Percentiles rank a stretch among this genome's conserved stretches.
Evolutionary conservation across 106 monocot species (phyloP).

Genomic region (Dioscorea alata): DNA sequence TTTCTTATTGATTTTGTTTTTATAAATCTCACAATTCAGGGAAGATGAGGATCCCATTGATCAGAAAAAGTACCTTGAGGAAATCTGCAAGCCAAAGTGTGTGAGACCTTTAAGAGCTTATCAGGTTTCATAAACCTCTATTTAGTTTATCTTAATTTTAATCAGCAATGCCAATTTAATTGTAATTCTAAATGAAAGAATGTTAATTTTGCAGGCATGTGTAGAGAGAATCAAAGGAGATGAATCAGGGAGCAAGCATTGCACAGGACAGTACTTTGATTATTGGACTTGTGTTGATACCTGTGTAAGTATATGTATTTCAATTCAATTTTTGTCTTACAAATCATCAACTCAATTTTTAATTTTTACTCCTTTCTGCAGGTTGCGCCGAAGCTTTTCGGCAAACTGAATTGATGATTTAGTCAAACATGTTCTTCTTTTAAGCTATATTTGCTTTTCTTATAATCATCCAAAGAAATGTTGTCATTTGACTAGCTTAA

Average conservation of each 20-base stretch:
- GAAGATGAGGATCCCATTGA: constrained; percentile 1
- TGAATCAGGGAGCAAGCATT: constrained; percentile 28
- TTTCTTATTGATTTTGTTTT: no score
- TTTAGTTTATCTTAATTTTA: no score
- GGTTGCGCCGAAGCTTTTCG: constrained; percentile 32
- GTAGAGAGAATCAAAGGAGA: constrained; percentile 22
- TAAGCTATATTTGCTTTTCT: no score
- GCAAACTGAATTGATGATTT: constrained; percentile 22
- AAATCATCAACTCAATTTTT: background rate
- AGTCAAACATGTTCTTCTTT: background rate
- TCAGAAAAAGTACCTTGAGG: constrained; percentile 7
- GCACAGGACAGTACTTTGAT: constrained; percentile 39
- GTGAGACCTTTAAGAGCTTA: constrained; percentile 7
- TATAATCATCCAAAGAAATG: no score
- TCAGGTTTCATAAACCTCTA: background rate
- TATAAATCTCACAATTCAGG: background rate
- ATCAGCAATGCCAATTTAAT: no score
- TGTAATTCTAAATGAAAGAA: no score
- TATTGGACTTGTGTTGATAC: constrained; percentile 31
- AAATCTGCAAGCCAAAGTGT: constrained; percentile 6
- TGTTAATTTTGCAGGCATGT: constrained; percentile 16
- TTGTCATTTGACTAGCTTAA: no score
- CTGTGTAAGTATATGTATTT: constrained; percentile 15
- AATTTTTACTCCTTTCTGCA: background rate
- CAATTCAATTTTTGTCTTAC: background rate